These are phyloP conservation scores for Neurospora sp. DNA, from an alignment of 495 filamentous ascomycete genomes.

Conservation along the genomic window DNA sequence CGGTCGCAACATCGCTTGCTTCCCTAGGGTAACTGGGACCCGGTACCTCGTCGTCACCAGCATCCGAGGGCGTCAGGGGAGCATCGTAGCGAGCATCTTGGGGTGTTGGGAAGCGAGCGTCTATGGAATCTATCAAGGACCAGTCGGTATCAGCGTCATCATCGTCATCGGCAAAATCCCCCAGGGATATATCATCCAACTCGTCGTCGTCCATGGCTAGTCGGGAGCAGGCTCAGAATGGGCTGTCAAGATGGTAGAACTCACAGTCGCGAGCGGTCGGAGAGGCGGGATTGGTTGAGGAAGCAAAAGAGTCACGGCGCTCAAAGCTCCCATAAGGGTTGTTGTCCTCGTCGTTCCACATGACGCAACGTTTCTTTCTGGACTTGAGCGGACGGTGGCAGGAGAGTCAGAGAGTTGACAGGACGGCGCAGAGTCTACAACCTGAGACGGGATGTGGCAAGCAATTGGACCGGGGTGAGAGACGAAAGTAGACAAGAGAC, in stretches of 20 bases:
- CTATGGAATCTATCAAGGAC: slow-evolving; percentile 24
- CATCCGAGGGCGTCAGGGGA: slow-evolving; percentile 33
- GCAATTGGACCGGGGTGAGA: background rate
- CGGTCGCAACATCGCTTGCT: slow-evolving; percentile 23
- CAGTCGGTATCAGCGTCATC: slow-evolving; percentile 27
- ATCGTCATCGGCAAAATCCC: slow-evolving; percentile 11
- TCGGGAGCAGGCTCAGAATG: background rate
- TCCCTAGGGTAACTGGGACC: slow-evolving; percentile 18
- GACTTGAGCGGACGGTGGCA: background rate
- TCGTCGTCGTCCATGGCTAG: slow-evolving; percentile 5
- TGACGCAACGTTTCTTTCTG: slow-evolving; percentile 13
- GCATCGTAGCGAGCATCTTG: slow-evolving; percentile 26
- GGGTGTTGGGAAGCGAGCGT: background rate
- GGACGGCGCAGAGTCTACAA: background rate
- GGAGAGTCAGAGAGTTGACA: background rate
- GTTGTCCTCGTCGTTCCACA: slow-evolving; percentile 89
- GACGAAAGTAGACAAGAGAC: background rate
- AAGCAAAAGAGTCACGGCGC: slow-evolving; percentile 66
- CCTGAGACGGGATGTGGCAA: background rate
- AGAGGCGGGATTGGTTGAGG: slow-evolving; percentile 56
- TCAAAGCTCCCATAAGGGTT: slow-evolving; percentile 88
- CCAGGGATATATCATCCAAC: slow-evolving; percentile 17
- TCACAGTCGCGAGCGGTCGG: slow-evolving; percentile 43
- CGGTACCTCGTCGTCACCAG: slow-evolving; percentile 28
- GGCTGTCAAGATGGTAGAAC: slow-evolving; percentile 7